These are phyloP conservation scores for Aegilops sharonensis DNA, from an alignment of 176 grass and related monocot genomes.

Conservation along the genomic window DNA sequence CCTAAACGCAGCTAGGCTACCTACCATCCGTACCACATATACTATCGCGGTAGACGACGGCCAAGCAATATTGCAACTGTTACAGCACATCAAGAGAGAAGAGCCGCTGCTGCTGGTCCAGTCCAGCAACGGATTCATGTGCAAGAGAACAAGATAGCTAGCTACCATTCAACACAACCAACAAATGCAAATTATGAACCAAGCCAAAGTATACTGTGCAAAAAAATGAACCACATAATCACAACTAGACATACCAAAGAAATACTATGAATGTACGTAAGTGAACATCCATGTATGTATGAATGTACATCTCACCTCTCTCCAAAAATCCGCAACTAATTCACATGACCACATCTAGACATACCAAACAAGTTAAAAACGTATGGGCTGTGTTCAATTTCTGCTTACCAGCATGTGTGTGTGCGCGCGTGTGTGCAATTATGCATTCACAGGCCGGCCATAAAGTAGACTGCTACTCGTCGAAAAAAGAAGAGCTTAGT, in stretches of 20 bases:
- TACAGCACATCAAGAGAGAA: constrained; percentile 17
- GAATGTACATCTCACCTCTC: background rate
- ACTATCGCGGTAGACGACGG: constrained; percentile 1
- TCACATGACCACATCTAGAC: background rate
- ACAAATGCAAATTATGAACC: constrained; percentile 1
- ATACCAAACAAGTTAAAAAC: background rate
- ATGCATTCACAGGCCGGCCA: constrained; percentile 14
- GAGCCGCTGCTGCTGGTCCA: constrained; percentile 22
- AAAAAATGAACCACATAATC: background rate
- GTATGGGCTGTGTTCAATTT: background rate
- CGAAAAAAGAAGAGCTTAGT: background rate
- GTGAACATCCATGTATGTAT: background rate
- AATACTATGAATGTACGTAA: too few relatives aligned
- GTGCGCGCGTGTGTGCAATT: background rate
- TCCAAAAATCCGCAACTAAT: background rate
- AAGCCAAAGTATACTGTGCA: background rate
- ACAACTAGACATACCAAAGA: too few relatives aligned
- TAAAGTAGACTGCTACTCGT: background rate
- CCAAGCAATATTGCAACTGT: constrained; percentile 23
- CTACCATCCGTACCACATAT: constrained; percentile 8
- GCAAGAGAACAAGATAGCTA: constrained; percentile 10
- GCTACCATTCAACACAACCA: background rate
- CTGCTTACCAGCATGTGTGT: background rate
- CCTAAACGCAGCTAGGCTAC: background rate
- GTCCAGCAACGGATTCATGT: constrained; percentile 3